Evolutionary conservation across 768 basidiomycete species (phyloP), one percentile per base, ranked within the genome.

Genomic region (Tulasnella sp.): DNA sequence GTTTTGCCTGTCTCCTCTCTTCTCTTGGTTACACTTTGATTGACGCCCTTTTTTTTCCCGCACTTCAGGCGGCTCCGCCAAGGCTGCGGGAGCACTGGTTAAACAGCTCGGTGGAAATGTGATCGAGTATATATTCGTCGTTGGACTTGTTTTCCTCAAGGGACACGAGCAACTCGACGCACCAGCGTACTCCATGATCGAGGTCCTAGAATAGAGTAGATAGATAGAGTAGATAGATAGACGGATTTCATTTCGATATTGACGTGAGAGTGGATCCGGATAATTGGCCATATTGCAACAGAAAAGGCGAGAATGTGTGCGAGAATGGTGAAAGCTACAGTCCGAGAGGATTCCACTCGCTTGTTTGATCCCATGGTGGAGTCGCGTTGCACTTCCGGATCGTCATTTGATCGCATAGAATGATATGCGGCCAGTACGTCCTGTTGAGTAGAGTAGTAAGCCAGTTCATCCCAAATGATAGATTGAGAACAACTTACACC

Each of bases 101-200:
- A 73, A 79, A 27, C 81, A 86, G 74, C 79, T 81, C 63, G 91
- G 92, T 19, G 94, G 87, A 51, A 85, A 84, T 65, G 86, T 86
- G 27, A 70, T 95, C 38, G 89, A 96, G 72, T 96, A 98, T 73
- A 74, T 99, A 64, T 99, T 99, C 76, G 84, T 98, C 71, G 84
- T 96, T 63, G 89, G 93, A 64, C 69, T 90, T 62, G 70, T 78
- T 58, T 84, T 86, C 74, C 75, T 92, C 66, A 83, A 87, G 65
- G 90, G 86, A 7, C 70, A 77, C 17, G 76, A 82, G 64, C 84
- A 86, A 72, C 81, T 98, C 64, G 80, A 90, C 67, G 92, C 90
- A 30, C 89, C 92, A 1, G 74, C 84, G 8, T 98, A 95, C 75
- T 88, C 90, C 51, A 83, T 98, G 70, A 76, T 96, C 62, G 81